Base-by-base conservation (phyloP, 352 stramenopile species). In the Phytophthora europaea region DNA sequence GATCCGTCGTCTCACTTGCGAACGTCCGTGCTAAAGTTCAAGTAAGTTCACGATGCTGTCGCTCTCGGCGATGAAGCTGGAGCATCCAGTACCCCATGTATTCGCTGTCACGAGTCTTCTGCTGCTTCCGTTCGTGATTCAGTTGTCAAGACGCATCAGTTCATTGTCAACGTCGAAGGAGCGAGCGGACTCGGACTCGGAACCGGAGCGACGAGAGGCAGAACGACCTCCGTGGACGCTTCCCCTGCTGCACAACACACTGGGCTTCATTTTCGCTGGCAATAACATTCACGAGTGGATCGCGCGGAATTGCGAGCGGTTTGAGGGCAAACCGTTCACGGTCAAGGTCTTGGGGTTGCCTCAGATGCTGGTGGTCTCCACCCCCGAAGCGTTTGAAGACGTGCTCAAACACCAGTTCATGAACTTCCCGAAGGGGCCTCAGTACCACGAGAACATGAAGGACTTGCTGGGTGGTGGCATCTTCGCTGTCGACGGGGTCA, bases 401-500 rank as follows among this genome's bases (percentile, higher is more conserved):
- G 76, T 91, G 18, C 50, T 87, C 18, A 84, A 88, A 65, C 75
- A 58, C 26, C 71, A 94, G 33, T 95, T 95, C 67, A 74, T 91
- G 47, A 84, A 80, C 47, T 97, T 95, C 59, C 69, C 72, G 2
- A 97, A 97, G 62, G 85, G 87, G 2, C 51, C 59, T 20, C 60
- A 72, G 23, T 54, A 78, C 12, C 62, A 57, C 22, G 71, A 80
- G 23, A 77, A 74, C 34, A 51, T 91, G 55, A 47, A 60, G 9
- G 82, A 93, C 26, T 45, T 96, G 18, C 67, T 96, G 2, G 86
- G 89, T 55, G 58, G 84, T 20, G 90, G 88, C 55, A 92, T 97
- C 62, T 93, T 97, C 55, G 69, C 70, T 9, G 71, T 79, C 10
- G 88, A 97, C 58, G 84, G 83, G 9, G 62, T 78, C 22, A 67